phyloP scores from a whole-genome alignment of 371 early-diverging fungal genomes.

The Saksenaea oblongispora region DNA sequence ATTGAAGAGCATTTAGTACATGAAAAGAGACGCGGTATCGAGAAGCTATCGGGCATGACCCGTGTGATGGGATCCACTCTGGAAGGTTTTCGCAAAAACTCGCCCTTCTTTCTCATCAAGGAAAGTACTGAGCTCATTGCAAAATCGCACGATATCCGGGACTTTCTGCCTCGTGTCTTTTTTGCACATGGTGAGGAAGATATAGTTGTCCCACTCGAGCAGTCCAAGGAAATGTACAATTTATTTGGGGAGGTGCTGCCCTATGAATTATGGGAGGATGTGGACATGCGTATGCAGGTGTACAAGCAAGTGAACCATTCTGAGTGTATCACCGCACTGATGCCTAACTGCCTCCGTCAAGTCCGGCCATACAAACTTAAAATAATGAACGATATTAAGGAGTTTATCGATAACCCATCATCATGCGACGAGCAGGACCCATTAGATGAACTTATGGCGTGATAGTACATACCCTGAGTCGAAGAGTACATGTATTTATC shows the following conservation, averaged over 20 bases:
- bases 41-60: constrained; percentile 74
- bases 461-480: constrained; percentile 1
- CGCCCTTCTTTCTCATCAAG: constrained; percentile 42
- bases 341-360: constrained; percentile 34
- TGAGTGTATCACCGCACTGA: constrained; percentile 45
- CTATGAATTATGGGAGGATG: constrained; percentile 33
- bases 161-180: constrained; percentile 40
- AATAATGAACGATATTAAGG: constrained; percentile 42
- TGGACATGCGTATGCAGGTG: constrained; percentile 43
- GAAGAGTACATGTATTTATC: not conserved
- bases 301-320: constrained; percentile 46
- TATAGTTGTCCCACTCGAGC: constrained; percentile 36
- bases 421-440: not conserved
- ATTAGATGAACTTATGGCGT: constrained; percentile 4
- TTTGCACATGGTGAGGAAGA: constrained; percentile 53
- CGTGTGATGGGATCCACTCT: constrained; percentile 61
- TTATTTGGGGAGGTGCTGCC: constrained; percentile 39
- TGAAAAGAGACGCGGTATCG: constrained; percentile 69
- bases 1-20: constrained; percentile 62
- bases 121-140: constrained; percentile 27
- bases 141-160: constrained; percentile 26
- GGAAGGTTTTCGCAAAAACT: constrained; percentile 33
- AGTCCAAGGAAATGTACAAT: constrained; percentile 47
- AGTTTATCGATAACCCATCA: constrained; percentile 35
- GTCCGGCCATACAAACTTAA: constrained; percentile 23